Base-by-base conservation (phyloP, 108 stramenopile genomes). In the Chaetoceros muelleri region DNA sequence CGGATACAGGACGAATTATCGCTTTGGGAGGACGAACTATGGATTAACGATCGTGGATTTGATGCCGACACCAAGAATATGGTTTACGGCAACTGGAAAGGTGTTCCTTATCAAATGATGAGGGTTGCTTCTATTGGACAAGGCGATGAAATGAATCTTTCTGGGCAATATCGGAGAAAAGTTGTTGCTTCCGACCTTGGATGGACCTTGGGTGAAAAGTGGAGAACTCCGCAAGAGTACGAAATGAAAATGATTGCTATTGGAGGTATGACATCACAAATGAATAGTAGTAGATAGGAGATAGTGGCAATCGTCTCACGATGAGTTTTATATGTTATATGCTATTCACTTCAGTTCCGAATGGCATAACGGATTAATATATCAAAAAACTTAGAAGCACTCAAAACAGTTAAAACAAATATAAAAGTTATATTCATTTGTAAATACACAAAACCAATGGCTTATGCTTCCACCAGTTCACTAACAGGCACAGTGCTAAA, bases 41-140 rank as follows among this genome's bases (percentile, higher is more conserved):
- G 82, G 78, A 90, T 90, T 29, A 82, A 90, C 49, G 88, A 90
- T 74, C 78, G 88, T 0, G 88, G 88, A 7, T 79, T 70, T 44
- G 82, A 90, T 63, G 80, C 82, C 24, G 76, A 77, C 23, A 67
- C 70, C 2, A 72, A 48, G 2, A 67, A 40, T 20, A 82, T 73
- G 57, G 81, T 86, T 45, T 90, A 90, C 55, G 88, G 88, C 27
- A 90, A 90, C 58, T 82, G 77, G 56, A 63, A 66, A 26, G 76
- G 76, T 7, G 61, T 90, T 51, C 88, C 88, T 19, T 90, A 90
- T 77, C 82, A 82, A 55, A 53, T 90, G 40, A 44, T 75, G 30
- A 76, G 88, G 30, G 88, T 86, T 7, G 47, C 77, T 30, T 63
- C 47, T 20, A 60, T 56, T 29, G 44, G 66, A 28, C 30, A 49